Percentiles rank a stretch among this genome's conserved stretches.
Evolutionary conservation across 495 filamentous ascomycete genomes (phyloP).

Genomic region (Hypoxylon lienhwacheense): DNA sequence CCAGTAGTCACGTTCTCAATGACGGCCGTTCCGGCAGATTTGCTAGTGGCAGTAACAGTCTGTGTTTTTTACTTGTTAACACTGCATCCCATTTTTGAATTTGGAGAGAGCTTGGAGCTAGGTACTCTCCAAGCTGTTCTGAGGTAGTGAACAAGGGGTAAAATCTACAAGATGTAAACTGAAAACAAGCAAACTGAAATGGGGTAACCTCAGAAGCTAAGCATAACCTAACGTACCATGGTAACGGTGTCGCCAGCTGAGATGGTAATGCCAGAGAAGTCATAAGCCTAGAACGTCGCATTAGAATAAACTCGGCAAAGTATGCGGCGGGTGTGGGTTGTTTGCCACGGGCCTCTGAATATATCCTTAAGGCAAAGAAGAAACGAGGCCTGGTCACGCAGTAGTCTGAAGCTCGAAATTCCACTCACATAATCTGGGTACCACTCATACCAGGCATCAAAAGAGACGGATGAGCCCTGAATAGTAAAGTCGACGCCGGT

Average conservation of each 20-base stretch:
- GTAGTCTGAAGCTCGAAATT: neutral
- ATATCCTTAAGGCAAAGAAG: neutral
- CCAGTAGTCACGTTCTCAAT: slow-evolving; percentile 60
- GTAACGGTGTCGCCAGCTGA: slow-evolving; percentile 59
- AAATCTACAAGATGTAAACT: too few relatives aligned
- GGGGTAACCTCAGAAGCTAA: neutral
- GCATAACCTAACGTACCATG: slow-evolving; percentile 35
- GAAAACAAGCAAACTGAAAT: neutral
- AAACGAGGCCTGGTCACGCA: neutral
- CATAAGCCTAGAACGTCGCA: slow-evolving; percentile 44
- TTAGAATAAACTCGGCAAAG: slow-evolving; percentile 6
- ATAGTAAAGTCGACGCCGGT: slow-evolving; percentile 63
- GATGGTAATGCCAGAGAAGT: slow-evolving; percentile 56
- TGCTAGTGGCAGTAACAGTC: slow-evolving; percentile 53
- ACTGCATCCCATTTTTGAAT: neutral
- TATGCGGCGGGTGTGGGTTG: neutral
- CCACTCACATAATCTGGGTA: slow-evolving; percentile 49
- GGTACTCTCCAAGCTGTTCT: too few relatives aligned
- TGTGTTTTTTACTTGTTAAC: slow-evolving; percentile 3
- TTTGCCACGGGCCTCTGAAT: neutral
- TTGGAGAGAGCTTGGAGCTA: neutral
- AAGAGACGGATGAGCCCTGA: slow-evolving; percentile 39
- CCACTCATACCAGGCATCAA: slow-evolving; percentile 68
- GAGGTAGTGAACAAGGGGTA: too few relatives aligned
- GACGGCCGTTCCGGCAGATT: slow-evolving; percentile 54